A percentile compares a stretch with the other conserved stretches of the same genome.
phyloP scores from a whole-genome alignment of 225 moss, liverwort and hornwort species.

The Physcomitrium patens region DNA sequence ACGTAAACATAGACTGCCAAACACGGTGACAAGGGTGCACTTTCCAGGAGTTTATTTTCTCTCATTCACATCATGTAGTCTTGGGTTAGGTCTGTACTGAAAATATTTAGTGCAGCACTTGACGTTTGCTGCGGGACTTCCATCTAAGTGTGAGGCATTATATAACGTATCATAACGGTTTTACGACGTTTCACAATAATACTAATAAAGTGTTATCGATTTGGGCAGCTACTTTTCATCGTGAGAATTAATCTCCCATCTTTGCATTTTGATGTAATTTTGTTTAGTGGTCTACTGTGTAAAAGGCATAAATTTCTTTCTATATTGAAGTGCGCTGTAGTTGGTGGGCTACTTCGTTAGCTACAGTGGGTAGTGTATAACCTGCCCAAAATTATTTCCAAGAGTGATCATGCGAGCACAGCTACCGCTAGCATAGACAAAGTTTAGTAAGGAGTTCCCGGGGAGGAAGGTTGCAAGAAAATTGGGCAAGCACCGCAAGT shows the following conservation, averaged over 20 bases:
- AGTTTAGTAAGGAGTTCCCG: conserved; percentile 82
- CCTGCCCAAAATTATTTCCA: conserved; percentile 61
- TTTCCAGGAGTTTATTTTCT: conserved; percentile 68
- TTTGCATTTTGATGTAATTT: too few species aligned
- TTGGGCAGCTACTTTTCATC: too few species aligned
- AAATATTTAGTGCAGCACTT: too few species aligned
- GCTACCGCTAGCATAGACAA: conserved; percentile 97
- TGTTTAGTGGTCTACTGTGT: too few species aligned
- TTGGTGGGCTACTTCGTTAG: conserved; percentile 85
- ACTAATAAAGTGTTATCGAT: too few species aligned
- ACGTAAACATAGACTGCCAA: too few species aligned
- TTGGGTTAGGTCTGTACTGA: neutral
- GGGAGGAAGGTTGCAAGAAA: conserved; percentile 88
- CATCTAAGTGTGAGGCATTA: neutral
- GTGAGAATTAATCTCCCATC: too few species aligned
- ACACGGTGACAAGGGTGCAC: conserved; percentile 93
- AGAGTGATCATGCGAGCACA: conserved; percentile 83
- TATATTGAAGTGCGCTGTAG: conserved; percentile 77
- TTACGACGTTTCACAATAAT: too few species aligned
- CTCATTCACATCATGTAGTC: neutral
- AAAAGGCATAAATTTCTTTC: neutral
- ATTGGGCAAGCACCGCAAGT: conserved; percentile 51
- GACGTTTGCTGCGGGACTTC: neutral
- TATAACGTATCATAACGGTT: neutral
- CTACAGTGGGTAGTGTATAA: conserved; percentile 87